phyloP scores from a whole-genome alignment of 2,329 filamentous ascomycete species.

The Zymoseptoria tritici region DNA sequence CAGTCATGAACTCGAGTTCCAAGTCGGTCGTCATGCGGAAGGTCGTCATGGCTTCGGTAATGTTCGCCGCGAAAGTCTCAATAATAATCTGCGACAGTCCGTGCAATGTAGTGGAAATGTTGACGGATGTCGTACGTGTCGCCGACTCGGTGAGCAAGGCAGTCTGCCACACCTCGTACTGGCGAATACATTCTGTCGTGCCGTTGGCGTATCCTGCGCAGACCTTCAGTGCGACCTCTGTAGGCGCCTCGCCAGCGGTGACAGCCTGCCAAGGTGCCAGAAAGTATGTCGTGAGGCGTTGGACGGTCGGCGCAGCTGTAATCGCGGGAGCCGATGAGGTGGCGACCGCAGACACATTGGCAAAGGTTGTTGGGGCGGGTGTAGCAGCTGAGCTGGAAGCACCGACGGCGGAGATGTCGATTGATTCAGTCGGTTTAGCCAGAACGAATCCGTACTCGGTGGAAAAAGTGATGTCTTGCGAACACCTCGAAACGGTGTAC shows the following conservation, averaged over 20 bases:
- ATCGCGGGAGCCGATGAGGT: conserved; percentile 18
- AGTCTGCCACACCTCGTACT: conserved; percentile 38
- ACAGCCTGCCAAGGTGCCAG: conserved; percentile 39
- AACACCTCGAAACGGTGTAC: conserved; percentile 36
- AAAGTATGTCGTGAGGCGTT: conserved; percentile 37
- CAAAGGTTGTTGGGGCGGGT: conserved; percentile 1
- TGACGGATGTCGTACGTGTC: conserved; percentile 31
- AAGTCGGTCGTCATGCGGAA: conserved; percentile 35
- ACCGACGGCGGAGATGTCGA: conserved; percentile 9
- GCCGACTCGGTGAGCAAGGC: conserved; percentile 32
- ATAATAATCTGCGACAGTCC: conserved; percentile 31
- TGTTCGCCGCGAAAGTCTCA: conserved; percentile 33
- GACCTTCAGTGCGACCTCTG: conserved; percentile 36
- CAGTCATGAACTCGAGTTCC: conserved; percentile 31
- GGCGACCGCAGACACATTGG: conserved; percentile 4
- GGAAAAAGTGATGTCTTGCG: conserved; percentile 41
- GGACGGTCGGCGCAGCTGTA: conserved; percentile 33
- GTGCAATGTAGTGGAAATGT: conserved; percentile 34
- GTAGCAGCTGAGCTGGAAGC: conserved; percentile 8
- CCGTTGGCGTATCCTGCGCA: conserved; percentile 33
- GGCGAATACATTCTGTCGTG: conserved; percentile 33
- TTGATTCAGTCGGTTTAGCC: conserved; percentile 29
- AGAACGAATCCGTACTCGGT: conserved; percentile 38
- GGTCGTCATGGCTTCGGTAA: conserved; percentile 33
- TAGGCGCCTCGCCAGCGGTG: conserved; percentile 32